Conservation (phyloP, 2,329 filamentous ascomycete species). For the Colletotrichum ledebouriae region DNA sequence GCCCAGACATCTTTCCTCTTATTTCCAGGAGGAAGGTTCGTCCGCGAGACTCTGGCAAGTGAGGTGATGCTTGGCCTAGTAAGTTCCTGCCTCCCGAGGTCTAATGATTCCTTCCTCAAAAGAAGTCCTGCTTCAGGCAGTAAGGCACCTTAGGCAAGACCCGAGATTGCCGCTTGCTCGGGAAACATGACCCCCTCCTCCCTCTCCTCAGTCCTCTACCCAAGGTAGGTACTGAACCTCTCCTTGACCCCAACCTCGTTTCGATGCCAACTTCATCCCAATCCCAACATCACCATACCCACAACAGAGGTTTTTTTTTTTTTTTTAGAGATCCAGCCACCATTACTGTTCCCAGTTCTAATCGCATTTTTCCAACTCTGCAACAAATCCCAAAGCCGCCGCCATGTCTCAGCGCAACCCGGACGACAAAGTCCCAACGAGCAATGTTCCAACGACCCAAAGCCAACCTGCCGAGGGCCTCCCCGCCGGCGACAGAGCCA, state of each 20-base stretch:
- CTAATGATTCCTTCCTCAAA: background rate
- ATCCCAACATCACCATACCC: background rate
- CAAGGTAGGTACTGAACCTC: background rate
- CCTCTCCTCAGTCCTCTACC: background rate
- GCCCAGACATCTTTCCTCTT: background rate
- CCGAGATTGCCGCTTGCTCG: background rate
- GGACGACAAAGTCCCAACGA: background rate
- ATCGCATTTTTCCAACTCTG: background rate
- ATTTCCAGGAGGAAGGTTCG: background rate
- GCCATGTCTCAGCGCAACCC: background rate
- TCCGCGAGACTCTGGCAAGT: background rate
- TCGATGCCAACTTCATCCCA: background rate
- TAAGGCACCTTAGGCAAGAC: background rate
- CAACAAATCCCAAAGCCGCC: conserved; percentile 2
- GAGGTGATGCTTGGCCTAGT: background rate
- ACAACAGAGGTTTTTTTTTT: background rate
- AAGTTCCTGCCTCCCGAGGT: background rate
- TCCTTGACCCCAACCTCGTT: background rate
- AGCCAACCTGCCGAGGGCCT: conserved; percentile 1
- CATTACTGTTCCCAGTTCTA: background rate
- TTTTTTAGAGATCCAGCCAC: background rate
- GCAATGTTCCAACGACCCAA: conserved; percentile 2
- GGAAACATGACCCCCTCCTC: background rate
- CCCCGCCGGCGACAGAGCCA: background rate
- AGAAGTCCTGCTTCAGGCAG: background rate